Evolutionary conservation across 805 yeast species (phyloP), one percentile per base, ranked within the genome.

Genomic region (Diddensiella caesifluorescens): DNA sequence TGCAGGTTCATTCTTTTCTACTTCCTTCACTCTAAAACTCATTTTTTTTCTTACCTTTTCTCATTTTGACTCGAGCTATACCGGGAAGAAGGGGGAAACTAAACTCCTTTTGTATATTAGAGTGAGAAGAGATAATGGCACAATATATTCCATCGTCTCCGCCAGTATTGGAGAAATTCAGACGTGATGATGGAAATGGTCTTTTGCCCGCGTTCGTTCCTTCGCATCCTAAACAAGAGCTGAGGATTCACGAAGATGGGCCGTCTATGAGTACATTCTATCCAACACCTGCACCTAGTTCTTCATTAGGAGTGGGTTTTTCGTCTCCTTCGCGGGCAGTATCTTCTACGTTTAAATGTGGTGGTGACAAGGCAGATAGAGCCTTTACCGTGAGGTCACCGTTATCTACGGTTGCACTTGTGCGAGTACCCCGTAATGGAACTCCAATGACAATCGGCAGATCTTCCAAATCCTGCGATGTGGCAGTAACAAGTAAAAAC

Each of bases 381-480:
- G 27, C 28, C 28, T 13, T 34, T 19, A 28, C 22, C 6, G 37
- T 58, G 27, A 51, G 69, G 6, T 55, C 64, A 3, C 71, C 72
- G n/a, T 48, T 68, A 50, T 55, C 63, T 5, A 45, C 61, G 4
- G 60, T 68, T n/a, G 59, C 57, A 10, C 50, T 56, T 22, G 62
- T 73, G 18, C 69, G 69, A 16, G 61, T 80, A 18, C 64, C 73
- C 3, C 46, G 57, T 0, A 52, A 55, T 21, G 71, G 72, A 22
- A 44, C 59, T 2, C 56, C 58, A 3, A 61, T 76, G 31, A 64
- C 68, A 7, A 60, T 83, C 36, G 92, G 95, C 12, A 71, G 95
- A 49, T 82, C 90, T 1, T 76, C 86, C 6, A 67, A 71, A 50
- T 59, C 75, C 5, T 74, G 82, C 39, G 78, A 74, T 39, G 74